These are phyloP conservation scores for Kernera saxatilis DNA, from an alignment of 345 rosid genomes.

Conservation along the genomic window DNA sequence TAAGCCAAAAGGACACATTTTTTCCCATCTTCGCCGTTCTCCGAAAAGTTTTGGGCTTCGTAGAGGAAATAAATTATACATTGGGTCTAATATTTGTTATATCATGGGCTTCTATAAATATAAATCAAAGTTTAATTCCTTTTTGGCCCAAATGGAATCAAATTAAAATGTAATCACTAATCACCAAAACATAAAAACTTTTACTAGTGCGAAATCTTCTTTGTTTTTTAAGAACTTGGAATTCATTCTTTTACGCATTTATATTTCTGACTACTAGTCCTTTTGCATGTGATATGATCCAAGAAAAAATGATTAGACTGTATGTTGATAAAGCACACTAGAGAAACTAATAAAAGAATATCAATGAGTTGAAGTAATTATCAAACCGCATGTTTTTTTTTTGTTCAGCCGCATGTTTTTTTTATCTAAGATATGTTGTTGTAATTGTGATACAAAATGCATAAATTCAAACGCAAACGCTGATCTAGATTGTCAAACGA, in stretches of 20 bases:
- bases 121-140: neutral
- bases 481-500: neutral
- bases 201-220: no score
- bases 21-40: neutral
- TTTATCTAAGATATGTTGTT: neutral
- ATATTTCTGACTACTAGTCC: neutral
- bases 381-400: neutral
- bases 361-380: neutral
- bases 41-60: neutral
- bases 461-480: slow-evolving; percentile 22
- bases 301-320: neutral
- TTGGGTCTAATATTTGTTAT: neutral
- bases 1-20: no score
- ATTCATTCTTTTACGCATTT: neutral
- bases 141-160: neutral
- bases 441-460: neutral
- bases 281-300: neutral
- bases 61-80: neutral
- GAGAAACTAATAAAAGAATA: neutral
- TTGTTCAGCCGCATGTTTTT: no score
- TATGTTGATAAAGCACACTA: neutral
- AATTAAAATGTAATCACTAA: no score
- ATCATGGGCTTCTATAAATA: neutral
- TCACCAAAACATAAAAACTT: no score
- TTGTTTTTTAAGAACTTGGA: neutral